Base-by-base conservation (phyloP, 2,329 filamentous ascomycete genomes). In the Daldinia eschscholtzii region DNA sequence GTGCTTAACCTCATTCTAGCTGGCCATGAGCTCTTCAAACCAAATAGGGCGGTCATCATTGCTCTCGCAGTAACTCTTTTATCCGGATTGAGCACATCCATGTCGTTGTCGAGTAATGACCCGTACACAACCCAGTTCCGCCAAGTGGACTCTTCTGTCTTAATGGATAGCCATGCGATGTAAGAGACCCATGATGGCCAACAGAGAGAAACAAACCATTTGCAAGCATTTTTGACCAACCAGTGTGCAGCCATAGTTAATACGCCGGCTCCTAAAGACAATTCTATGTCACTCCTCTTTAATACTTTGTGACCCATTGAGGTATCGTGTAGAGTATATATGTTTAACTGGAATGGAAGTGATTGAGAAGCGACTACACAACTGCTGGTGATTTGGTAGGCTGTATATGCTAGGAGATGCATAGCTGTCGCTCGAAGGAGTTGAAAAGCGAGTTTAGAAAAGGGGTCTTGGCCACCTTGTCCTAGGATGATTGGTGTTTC, bases 21-120 rank as follows among this genome's bases (percentile, higher is more conserved):
- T 3, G 75, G 75, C 75, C 75, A 77, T 7, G 74, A 76, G 37
- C 72, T 76, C 37, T 60, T 61, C 10, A 76, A 41, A 0, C 75
- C 73, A 46, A 73, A 76, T 4, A 75, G 10, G 0, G 53, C 48
- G 2, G 75, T 75, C 75, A 76, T 76, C 2, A 50, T 1, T 12
- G 48, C 68, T 12, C 69, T 70, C 13, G 58, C 53, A 10, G 56
- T 20, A 6, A 72, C 70, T 44, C 69, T 72, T 10, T 69, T 76
- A 20, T 37, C 56, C 4, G 57, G 57, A 44, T 73, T 26, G n/a
- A 66, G 23, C 20, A 76, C 15, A 9, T 61, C 28, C 46, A 75
- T 56, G 57, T 75, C 73, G 0, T 59, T 15, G 4, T 41, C 39
- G 13, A 76, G 28, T 4, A 63, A 33, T 1, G 42, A 7, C 13